phyloP scores from a whole-genome alignment of 2,329 filamentous ascomycete species.

The Stachybotrys elegans region DNA sequence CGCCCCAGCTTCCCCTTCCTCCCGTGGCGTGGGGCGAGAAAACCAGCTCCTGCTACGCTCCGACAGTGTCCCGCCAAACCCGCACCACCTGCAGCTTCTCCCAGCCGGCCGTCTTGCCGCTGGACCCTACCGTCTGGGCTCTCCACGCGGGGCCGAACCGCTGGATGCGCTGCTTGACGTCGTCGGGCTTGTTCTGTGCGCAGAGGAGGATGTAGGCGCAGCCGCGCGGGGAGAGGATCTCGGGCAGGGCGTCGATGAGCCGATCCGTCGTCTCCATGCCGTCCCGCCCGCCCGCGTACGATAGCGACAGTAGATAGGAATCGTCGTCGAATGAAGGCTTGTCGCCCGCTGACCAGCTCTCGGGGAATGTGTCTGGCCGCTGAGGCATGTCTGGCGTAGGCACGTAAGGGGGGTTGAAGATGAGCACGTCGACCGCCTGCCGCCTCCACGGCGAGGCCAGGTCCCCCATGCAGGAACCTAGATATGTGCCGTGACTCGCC shows the following conservation, averaged over 20 bases:
- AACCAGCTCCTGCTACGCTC: no score
- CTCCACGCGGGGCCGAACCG: slow-evolving; percentile 56
- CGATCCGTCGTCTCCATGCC: slow-evolving; percentile 93
- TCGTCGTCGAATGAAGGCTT: slow-evolving; percentile 65
- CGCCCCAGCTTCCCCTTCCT: no score
- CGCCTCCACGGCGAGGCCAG: slow-evolving; percentile 57
- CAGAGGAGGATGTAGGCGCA: slow-evolving; percentile 89
- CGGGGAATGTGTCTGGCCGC: slow-evolving; percentile 28
- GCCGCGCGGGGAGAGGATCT: slow-evolving; percentile 58
- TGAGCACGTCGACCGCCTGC: slow-evolving; percentile 67
- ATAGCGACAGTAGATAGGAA: slow-evolving; percentile 75
- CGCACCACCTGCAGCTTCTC: slow-evolving; percentile 87
- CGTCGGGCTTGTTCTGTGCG: slow-evolving; percentile 78
- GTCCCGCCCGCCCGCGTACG: slow-evolving; percentile 82
- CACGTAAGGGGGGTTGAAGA: slow-evolving; percentile 98
- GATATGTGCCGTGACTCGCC: slow-evolving; percentile 43
- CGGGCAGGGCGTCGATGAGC: slow-evolving; percentile 65
- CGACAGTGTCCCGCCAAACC: slow-evolving; percentile 60
- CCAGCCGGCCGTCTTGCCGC: slow-evolving; percentile 87
- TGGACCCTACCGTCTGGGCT: slow-evolving; percentile 72
- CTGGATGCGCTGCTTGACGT: slow-evolving; percentile 60
- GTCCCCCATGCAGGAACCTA: slow-evolving; percentile 67
- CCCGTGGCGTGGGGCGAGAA: no score
- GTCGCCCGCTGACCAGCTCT: slow-evolving; percentile 19
- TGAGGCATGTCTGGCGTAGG: slow-evolving; percentile 72